A percentile compares a stretch with the other conserved stretches of the same genome.
Conservation (phyloP, 2,329 filamentous ascomycete genomes). For the Sclerotinia glacialis region DNA sequence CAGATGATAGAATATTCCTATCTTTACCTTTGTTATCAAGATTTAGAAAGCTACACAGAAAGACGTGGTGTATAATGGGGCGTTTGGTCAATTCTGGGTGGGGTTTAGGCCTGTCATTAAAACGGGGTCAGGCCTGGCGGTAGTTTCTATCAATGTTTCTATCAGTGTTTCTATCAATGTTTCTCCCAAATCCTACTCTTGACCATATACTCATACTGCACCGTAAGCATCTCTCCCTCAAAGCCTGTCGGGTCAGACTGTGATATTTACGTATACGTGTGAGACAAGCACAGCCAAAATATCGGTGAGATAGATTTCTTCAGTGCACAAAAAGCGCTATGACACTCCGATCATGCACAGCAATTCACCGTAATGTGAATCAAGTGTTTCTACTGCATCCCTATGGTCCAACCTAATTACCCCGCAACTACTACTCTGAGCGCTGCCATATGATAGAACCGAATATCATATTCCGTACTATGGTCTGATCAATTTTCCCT, state of each 20-base stretch:
- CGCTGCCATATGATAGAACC: background rate
- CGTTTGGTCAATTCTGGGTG: background rate
- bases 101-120: background rate
- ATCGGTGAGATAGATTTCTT: background rate
- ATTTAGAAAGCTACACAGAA: background rate
- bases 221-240: background rate
- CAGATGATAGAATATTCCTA: background rate
- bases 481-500: background rate
- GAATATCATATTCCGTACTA: background rate
- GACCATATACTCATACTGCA: background rate
- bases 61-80: background rate
- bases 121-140: background rate
- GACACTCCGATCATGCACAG: background rate
- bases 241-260: background rate
- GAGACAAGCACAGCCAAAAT: background rate
- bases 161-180: background rate
- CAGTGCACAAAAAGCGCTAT: background rate
- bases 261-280: background rate
- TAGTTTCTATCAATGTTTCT: background rate
- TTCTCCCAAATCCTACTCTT: background rate
- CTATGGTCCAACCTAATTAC: background rate
- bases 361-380: background rate
- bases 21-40: background rate
- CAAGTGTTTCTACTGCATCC: background rate
- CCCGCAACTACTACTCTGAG: background rate